phyloP scores from a whole-genome alignment of 108 stramenopile species.

The Skeletonema menzelii region DNA sequence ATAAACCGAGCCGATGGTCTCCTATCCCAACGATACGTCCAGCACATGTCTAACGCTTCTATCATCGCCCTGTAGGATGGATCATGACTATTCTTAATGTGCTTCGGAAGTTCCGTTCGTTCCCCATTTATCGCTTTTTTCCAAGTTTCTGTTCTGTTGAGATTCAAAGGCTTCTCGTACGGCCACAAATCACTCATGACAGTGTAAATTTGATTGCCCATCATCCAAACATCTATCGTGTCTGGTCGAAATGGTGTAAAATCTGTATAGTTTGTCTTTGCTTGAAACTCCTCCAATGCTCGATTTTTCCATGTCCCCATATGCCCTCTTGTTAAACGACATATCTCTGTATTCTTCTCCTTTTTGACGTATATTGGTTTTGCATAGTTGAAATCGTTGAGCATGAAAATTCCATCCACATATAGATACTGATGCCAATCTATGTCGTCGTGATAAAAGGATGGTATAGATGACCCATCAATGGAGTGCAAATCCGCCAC shows the following conservation, averaged over 20 bases:
- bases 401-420: slow-evolving; percentile 32
- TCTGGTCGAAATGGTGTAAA: slow-evolving; percentile 1
- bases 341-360: slow-evolving; percentile 15
- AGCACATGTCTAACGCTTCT: slow-evolving; percentile 50
- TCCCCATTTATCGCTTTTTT: slow-evolving; percentile 26
- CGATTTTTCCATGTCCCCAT: slow-evolving; percentile 42
- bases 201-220: slow-evolving; percentile 46
- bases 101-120: slow-evolving; percentile 22
- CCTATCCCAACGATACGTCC: slow-evolving; percentile 39
- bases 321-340: slow-evolving; percentile 9
- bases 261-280: neutral
- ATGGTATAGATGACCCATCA: slow-evolving; percentile 20
- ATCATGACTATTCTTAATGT: slow-evolving; percentile 34
- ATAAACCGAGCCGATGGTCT: slow-evolving; percentile 36
- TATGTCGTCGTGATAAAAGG: slow-evolving; percentile 52
- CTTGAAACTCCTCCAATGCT: slow-evolving; percentile 31
- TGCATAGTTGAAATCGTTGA: slow-evolving; percentile 36
- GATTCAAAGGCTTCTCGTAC: slow-evolving; percentile 39
- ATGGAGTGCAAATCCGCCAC: slow-evolving; percentile 57
- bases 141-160: slow-evolving; percentile 11
- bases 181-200: slow-evolving; percentile 41
- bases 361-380: slow-evolving; percentile 35
- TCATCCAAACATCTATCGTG: slow-evolving; percentile 48
- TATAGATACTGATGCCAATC: slow-evolving; percentile 49
- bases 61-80: slow-evolving; percentile 36